phyloP scores from a whole-genome alignment of 2,329 filamentous ascomycete species.

The Fusarium paranaense region DNA sequence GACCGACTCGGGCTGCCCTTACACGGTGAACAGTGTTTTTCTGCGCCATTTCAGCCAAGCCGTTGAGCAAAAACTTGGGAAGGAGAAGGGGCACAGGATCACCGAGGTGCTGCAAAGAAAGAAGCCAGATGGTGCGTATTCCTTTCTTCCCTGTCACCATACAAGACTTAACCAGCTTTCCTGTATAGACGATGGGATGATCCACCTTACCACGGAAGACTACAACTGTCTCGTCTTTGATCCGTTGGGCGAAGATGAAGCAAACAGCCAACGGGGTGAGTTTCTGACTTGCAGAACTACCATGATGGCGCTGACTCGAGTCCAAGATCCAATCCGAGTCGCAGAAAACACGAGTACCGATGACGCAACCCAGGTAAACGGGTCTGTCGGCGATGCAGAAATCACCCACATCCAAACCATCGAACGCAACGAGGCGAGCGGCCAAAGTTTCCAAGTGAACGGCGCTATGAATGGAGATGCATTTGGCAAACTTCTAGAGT shows the following conservation, averaged over 20 bases:
- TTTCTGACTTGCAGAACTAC: not conserved
- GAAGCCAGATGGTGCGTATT: not conserved
- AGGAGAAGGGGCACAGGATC: not conserved
- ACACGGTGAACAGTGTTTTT: not conserved
- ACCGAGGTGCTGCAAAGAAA: not conserved
- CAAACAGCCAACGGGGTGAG: not conserved
- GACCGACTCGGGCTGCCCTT: not conserved
- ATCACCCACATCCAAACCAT: not conserved
- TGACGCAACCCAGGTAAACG: not conserved
- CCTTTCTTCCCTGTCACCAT: no score
- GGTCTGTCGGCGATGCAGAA: not conserved
- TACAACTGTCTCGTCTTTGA: conserved; percentile 1
- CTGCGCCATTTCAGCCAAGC: not conserved
- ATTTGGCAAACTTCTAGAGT: not conserved
- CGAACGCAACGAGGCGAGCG: not conserved
- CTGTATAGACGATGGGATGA: not conserved
- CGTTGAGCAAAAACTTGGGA: not conserved
- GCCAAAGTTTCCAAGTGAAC: not conserved
- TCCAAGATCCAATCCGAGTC: not conserved
- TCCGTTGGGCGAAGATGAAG: not conserved
- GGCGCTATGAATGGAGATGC: not conserved
- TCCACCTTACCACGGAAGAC: conserved; percentile 4
- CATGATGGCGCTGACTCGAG: no score
- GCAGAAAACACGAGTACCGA: not conserved
- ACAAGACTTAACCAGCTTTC: not conserved